These are phyloP conservation scores for Phytophthora tubulina DNA, from an alignment of 352 stramenopile species.

Conservation along the genomic window DNA sequence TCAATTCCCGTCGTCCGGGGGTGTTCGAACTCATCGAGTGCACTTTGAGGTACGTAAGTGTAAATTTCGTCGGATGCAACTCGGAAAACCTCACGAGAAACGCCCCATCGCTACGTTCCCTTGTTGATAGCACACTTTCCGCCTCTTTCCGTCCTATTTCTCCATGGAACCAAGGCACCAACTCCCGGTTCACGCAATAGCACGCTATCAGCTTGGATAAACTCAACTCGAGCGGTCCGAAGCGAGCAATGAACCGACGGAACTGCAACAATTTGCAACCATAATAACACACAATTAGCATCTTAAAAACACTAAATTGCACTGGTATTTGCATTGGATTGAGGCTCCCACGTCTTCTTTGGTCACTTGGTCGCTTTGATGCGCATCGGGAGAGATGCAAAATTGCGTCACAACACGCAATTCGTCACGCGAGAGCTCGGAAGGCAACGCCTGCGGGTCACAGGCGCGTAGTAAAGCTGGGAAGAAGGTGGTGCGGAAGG, in stretches of 20 bases:
- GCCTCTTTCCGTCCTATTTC: constrained; percentile 59
- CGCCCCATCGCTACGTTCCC: constrained; percentile 57
- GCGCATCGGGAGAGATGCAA: constrained; percentile 55
- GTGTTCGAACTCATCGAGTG: constrained; percentile 43
- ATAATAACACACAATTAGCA: constrained; percentile 9
- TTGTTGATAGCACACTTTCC: constrained; percentile 48
- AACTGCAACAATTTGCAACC: constrained; percentile 50
- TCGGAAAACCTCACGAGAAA: constrained; percentile 87
- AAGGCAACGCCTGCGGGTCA: constrained; percentile 43
- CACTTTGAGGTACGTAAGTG: constrained; percentile 82
- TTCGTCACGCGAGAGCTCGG: constrained; percentile 66
- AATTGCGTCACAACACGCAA: constrained; percentile 64
- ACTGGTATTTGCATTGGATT: neutral
- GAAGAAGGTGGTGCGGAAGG: constrained; percentile 58
- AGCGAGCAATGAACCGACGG: constrained; percentile 69
- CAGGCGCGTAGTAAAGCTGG: constrained; percentile 59
- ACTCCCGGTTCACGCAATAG: constrained; percentile 64
- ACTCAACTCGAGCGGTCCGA: constrained; percentile 69
- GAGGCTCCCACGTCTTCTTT: constrained; percentile 49
- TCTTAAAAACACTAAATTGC: neutral
- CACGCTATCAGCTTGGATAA: constrained; percentile 70
- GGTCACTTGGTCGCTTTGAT: constrained; percentile 54
- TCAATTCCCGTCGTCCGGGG: constrained; percentile 61
- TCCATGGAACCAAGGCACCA: constrained; percentile 84
- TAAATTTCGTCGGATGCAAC: constrained; percentile 81